A percentile compares a stretch with the other conserved stretches of the same genome.
Evolutionary conservation across 2,329 filamentous ascomycete genomes (phyloP).

Genomic region (Helminthosporium solani): DNA sequence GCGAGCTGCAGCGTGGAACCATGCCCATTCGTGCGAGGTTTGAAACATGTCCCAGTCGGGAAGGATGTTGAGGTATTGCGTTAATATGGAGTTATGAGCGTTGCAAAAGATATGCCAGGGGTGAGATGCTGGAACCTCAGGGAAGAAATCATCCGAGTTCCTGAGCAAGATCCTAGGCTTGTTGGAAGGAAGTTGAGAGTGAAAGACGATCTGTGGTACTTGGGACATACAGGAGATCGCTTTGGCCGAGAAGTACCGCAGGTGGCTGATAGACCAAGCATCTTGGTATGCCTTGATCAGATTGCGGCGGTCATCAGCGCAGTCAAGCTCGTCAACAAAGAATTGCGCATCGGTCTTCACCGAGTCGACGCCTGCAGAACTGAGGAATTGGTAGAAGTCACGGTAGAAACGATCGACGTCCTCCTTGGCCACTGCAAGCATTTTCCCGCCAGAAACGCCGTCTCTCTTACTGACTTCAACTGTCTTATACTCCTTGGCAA

Average conservation of each 20-base stretch:
- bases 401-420: conserved; percentile 78
- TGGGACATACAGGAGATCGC: conserved; percentile 95
- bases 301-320: conserved; percentile 67
- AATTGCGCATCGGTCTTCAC: conserved; percentile 96
- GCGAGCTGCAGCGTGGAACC: conserved; percentile 85
- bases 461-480: conserved; percentile 57
- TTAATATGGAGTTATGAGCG: conserved; percentile 82
- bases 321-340: conserved; percentile 73
- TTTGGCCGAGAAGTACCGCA: conserved; percentile 74
- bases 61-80: conserved; percentile 79
- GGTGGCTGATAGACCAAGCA: conserved; percentile 76
- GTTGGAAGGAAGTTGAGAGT: conserved; percentile 76
- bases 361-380: conserved; percentile 71
- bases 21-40: conserved; percentile 67
- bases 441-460: conserved; percentile 61
- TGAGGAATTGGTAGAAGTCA: conserved; percentile 87
- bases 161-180: conserved; percentile 72
- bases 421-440: conserved; percentile 71
- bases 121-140: conserved; percentile 75
- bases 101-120: conserved; percentile 96
- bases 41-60: conserved; percentile 84
- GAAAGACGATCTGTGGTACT: conserved; percentile 80
- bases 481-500: conserved; percentile 79
- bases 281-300: conserved; percentile 79
- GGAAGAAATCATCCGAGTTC: conserved; percentile 92